phyloP scores from a whole-genome alignment of 139 green algal genomes.

The Chlamydomonas sp. region DNA sequence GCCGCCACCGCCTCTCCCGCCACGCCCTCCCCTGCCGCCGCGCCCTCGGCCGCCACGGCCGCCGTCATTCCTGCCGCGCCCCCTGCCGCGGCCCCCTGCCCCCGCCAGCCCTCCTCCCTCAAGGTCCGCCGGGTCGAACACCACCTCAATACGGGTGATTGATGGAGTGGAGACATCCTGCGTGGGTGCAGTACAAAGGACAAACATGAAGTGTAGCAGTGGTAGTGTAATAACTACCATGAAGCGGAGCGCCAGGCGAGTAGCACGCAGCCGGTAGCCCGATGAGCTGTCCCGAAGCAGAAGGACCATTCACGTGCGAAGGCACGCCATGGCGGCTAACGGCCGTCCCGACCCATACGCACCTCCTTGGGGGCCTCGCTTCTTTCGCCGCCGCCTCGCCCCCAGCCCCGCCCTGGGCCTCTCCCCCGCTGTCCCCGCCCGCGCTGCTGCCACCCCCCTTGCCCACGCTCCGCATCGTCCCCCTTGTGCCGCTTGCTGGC shows the following conservation, averaged over 20 bases:
- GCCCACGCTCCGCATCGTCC: not conserved
- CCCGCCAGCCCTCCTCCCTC: not conserved
- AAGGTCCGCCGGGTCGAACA: not conserved
- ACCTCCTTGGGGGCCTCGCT: not conserved
- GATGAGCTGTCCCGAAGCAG: too few species aligned
- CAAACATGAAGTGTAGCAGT: too few species aligned
- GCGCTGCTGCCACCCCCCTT: not conserved
- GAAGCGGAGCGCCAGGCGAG: too few species aligned
- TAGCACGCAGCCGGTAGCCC: too few species aligned
- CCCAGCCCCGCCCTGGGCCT: not conserved
- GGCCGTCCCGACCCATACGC: too few species aligned
- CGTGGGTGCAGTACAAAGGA: too few species aligned
- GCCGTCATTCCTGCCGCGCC: not conserved
- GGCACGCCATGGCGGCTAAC: too few species aligned
- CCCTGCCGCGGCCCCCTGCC: not conserved
- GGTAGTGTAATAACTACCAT: too few species aligned
- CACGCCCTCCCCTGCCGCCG: constrained; percentile 18
- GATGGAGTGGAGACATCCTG: too few species aligned
- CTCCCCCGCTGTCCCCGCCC: too few species aligned
- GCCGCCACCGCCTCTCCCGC: not conserved
- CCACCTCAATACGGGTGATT: not conserved
- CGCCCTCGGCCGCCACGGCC: not conserved
- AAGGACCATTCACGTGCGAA: too few species aligned
- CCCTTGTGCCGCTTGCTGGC: not conserved
- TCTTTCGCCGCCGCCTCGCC: not conserved